Base-by-base conservation (phyloP, 2,329 filamentous ascomycete species). In the Botrytis pseudocinerea region DNA sequence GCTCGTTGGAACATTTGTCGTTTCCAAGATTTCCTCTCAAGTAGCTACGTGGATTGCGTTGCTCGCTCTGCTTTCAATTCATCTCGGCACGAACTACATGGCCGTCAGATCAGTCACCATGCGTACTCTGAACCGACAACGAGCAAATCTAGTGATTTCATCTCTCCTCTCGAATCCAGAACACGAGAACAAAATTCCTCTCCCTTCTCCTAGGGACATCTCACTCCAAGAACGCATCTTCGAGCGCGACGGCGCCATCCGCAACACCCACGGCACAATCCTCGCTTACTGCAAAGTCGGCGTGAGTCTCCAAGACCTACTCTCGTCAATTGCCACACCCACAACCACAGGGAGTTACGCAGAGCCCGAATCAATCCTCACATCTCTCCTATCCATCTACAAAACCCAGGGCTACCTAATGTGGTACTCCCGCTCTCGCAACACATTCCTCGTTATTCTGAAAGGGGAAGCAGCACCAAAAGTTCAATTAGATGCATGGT, bases 101-200 rank as follows among this genome's bases (percentile, higher is more conserved):
- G 96, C 94, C 60, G 95, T 99, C 8, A 87, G 91, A 75, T 87
- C 92, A 66, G 95, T 99, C 25, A 90, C 90, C 80, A 93, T 98
- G 91, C 88, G 88, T 57, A 93, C 89, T 10, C 85, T 98, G 51
- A 98, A 97, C 82, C 88, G 93, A 35, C 95, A 98, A 82, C 89
- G 96, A 51, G 93, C 94, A 2, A 93, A 91, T 65, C 89, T 98
- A 32, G 85, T 97, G 1, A 91, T 95, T 78, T 87, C 88, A 59
- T 84, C 86, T 75, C 87, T 88, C 70, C 80, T 91, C 12, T 71
- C 75, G 8, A 10, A 16, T n/a, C 0, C 59, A 62, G 6, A 9
- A 2, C 51, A 42, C n/a, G 28, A 59, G 44, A 16, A 12, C 38
- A 44, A 14, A 48, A 28, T n/a, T 12, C 2, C 4, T 42, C 61